These are phyloP conservation scores for Cladosporium sp. DNA, from an alignment of 2,329 filamentous ascomycete species.

Conservation along the genomic window DNA sequence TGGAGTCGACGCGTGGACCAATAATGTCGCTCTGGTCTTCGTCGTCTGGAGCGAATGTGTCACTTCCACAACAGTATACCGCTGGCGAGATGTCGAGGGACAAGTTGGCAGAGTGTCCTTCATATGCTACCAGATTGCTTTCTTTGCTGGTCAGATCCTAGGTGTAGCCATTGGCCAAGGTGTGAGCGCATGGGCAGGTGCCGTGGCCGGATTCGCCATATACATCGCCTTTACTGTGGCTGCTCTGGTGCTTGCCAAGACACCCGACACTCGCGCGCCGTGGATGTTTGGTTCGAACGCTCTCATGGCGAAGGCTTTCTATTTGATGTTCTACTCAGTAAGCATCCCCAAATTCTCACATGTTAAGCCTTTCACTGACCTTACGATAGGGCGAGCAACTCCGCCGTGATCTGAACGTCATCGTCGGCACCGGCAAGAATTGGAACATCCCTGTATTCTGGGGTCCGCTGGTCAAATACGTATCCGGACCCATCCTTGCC, in stretches of 20 bases:
- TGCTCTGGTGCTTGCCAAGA: constrained; percentile 40
- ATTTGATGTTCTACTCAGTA: constrained; percentile 55
- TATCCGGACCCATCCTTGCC: constrained; percentile 47
- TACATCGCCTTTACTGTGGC: constrained; percentile 42
- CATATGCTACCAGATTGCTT: constrained; percentile 47
- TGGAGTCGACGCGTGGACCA: constrained; percentile 54
- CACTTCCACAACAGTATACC: constrained; percentile 51
- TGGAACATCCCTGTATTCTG: constrained; percentile 54
- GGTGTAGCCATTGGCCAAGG: constrained; percentile 50
- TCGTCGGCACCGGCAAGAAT: constrained; percentile 52
- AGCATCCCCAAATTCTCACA: constrained; percentile 21
- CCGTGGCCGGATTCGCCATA: constrained; percentile 50
- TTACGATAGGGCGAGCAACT: constrained; percentile 40
- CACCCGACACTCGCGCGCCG: constrained; percentile 40
- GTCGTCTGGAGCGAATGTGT: constrained; percentile 52
- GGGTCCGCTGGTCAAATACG: constrained; percentile 47
- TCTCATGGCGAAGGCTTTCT: constrained; percentile 45
- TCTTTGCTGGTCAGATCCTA: constrained; percentile 50
- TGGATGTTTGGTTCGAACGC: constrained; percentile 40
- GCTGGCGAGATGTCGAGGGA: constrained; percentile 46
- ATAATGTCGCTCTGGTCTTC: constrained; percentile 52
- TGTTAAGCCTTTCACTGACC: neutral
- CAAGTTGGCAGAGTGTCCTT: constrained; percentile 45
- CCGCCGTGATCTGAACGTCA: constrained; percentile 49
- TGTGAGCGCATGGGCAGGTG: constrained; percentile 46